Evolutionary conservation across 176 grass and related monocot species (phyloP).

Genomic region (Pontederia paniculata): DNA sequence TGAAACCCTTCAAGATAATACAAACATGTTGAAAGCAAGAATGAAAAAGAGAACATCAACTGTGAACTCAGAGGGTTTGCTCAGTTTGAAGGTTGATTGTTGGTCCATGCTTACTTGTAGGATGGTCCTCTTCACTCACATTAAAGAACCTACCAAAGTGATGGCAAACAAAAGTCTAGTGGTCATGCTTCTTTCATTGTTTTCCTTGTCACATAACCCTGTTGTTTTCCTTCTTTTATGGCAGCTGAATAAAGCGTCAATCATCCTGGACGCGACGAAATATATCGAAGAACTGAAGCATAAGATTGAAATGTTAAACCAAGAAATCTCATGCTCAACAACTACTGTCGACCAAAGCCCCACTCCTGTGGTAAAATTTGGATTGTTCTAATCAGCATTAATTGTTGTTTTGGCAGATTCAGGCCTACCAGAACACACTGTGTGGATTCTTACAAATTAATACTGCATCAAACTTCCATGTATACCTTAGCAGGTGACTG

Average conservation of each 20-base stretch:
- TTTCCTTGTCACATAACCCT: not conserved
- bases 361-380: slow-evolving; percentile 16
- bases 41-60: no score
- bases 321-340: slow-evolving; percentile 5
- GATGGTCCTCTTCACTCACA: no score
- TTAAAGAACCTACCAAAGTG: not conserved
- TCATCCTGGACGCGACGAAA: slow-evolving; percentile 48
- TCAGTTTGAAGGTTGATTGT: no score
- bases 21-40: no score
- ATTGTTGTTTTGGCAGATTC: no score
- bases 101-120: no score
- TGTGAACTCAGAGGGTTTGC: no score
- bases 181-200: no score
- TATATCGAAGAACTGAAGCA: slow-evolving; percentile 62
- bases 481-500: slow-evolving; percentile 49
- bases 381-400: no score
- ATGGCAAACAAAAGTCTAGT: not conserved
- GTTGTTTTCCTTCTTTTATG: not conserved
- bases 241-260: slow-evolving; percentile 49
- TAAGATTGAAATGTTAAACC: slow-evolving; percentile 33
- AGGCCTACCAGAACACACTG: no score
- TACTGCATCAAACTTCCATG: not conserved
- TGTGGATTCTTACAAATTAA: no score
- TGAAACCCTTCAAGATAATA: no score
- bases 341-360: slow-evolving; percentile 8